These are phyloP conservation scores for Solanum aculeatissimum DNA, from an alignment of 305 asterid species.

Conservation along the genomic window DNA sequence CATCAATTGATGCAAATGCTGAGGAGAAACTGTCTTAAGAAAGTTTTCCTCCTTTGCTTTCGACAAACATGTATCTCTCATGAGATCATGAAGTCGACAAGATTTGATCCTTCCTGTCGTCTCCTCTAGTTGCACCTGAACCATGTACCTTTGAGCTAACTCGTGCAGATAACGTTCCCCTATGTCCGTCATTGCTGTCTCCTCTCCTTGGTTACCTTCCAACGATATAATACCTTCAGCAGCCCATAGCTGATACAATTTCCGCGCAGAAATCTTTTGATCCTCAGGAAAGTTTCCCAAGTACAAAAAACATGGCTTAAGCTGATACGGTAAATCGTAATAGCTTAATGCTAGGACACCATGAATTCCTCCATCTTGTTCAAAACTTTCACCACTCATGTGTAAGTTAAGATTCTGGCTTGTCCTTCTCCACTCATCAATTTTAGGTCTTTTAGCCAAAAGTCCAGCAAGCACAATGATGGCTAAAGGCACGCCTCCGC, in stretches of 20 bases:
- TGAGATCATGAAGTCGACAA: constrained; percentile 47
- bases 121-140: constrained; percentile 34
- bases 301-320: constrained; percentile 48
- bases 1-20: constrained; percentile 5
- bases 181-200: constrained; percentile 19
- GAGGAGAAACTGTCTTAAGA: constrained; percentile 14
- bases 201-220: constrained; percentile 13
- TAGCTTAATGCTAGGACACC: constrained; percentile 43
- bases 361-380: constrained; percentile 23
- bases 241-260: constrained; percentile 43
- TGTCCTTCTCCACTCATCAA: constrained; percentile 42
- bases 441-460: constrained; percentile 25
- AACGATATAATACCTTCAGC: constrained; percentile 45
- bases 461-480: constrained; percentile 50
- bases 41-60: constrained; percentile 44
- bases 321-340: constrained; percentile 44
- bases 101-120: constrained; percentile 20
- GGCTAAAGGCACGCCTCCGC: constrained; percentile 57
- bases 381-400: constrained; percentile 17
- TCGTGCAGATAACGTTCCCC: constrained; percentile 35
- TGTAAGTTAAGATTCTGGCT: constrained; percentile 24
- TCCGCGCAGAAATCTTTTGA: constrained; percentile 25
- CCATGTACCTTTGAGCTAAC: constrained; percentile 44
- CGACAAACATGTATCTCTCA: constrained; percentile 36
- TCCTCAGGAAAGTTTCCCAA: constrained; percentile 42